Conservation (phyloP, 73 alveolate genomes). For the Symbiodinium natans region DNA sequence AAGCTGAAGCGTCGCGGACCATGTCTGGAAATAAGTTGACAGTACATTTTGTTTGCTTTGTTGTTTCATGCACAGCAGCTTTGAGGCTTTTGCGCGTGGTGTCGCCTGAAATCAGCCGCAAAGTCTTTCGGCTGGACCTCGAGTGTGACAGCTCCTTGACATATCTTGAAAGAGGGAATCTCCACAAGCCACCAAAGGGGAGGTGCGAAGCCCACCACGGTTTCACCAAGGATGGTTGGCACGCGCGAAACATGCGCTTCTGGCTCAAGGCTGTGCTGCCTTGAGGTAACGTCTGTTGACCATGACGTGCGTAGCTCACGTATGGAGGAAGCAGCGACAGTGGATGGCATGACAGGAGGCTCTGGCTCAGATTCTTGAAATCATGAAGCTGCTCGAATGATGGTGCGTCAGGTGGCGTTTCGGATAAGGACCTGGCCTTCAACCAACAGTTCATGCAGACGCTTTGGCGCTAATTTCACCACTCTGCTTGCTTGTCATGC, state of each 20-base stretch:
- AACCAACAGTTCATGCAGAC: conserved; percentile 45
- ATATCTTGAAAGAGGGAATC: too few species aligned
- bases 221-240: conserved; percentile 56
- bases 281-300: not conserved
- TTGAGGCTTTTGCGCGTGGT: conserved; percentile 30
- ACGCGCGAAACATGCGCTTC: conserved; percentile 64
- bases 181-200: too few species aligned
- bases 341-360: conserved; percentile 92
- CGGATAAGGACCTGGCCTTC: conserved; percentile 63
- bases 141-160: not conserved
- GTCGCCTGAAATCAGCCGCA: conserved; percentile 22
- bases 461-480: not conserved
- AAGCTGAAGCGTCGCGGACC: conserved; percentile 47
- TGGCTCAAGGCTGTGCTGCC: conserved; percentile 56
- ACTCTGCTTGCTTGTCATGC: not conserved
- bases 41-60: not conserved
- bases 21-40: not conserved
- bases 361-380: not conserved
- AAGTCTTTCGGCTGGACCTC: conserved; percentile 37
- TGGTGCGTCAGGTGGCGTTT: conserved; percentile 68
- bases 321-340: conserved; percentile 43
- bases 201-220: too few species aligned
- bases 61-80: not conserved
- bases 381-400: too few species aligned
- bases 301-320: not conserved